These are phyloP conservation scores for Hydrangea macrophylla DNA, from an alignment of 148 eudicot species.

Conservation along the genomic window DNA sequence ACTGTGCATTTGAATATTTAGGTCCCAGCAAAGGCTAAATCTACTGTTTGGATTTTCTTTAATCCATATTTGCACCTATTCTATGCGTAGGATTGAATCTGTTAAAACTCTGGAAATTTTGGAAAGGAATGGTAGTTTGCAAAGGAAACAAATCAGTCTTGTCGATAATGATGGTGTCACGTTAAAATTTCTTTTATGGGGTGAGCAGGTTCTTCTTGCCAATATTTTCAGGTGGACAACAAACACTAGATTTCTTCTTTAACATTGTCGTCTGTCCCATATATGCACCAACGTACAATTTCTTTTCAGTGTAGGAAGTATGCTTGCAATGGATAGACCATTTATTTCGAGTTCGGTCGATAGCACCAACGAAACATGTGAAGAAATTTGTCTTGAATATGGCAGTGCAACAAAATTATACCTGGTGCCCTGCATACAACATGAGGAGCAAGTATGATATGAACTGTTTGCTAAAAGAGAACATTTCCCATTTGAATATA, in stretches of 20 bases:
- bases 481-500: neutral
- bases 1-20: no score
- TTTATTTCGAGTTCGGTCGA: constrained; percentile 52
- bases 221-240: constrained; percentile 67
- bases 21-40: no score
- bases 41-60: no score
- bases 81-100: no score
- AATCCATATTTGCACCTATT: no score
- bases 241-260: constrained; percentile 10
- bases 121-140: constrained; percentile 52
- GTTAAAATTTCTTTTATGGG: constrained; percentile 74
- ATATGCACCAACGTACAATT: constrained; percentile 11
- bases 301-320: constrained; percentile 71
- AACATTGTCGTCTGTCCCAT: constrained; percentile 2
- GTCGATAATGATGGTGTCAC: constrained; percentile 68
- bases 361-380: constrained; percentile 34
- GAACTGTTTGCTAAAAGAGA: neutral
- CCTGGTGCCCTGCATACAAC: constrained; percentile 74
- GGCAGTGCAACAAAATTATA: constrained; percentile 88
- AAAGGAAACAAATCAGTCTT: constrained; percentile 67
- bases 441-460: constrained; percentile 73
- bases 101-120: no score
- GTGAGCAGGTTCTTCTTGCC: constrained; percentile 82
- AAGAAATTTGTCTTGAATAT: constrained; percentile 75
- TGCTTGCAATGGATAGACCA: constrained; percentile 92